Evolutionary conservation across 2,329 filamentous ascomycete genomes (phyloP).

Genomic region (Myriosclerotinia scirpicola): DNA sequence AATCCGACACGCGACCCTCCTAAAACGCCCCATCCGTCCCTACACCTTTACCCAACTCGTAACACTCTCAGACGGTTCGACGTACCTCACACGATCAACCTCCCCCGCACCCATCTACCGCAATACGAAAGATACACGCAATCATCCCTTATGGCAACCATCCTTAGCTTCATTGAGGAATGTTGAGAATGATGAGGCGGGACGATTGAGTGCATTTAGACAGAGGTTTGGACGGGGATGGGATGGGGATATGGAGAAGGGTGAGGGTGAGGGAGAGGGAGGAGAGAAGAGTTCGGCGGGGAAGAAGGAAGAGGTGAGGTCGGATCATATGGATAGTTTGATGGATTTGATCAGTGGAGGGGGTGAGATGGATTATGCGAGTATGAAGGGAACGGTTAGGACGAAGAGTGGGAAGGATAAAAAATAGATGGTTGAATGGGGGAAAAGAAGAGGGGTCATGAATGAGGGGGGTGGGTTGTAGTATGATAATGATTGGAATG

Average conservation of each 20-base stretch:
- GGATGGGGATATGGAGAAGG: conserved; percentile 69
- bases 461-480: conserved; percentile 38
- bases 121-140: conserved; percentile 78
- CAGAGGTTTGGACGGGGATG: conserved; percentile 80
- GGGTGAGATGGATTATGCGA: conserved; percentile 27
- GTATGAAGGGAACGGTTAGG: conserved; percentile 35
- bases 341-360: conserved; percentile 55
- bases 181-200: conserved; percentile 93
- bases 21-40: conserved; percentile 83
- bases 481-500: conserved; percentile 14
- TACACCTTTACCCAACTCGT: conserved; percentile 97
- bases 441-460: not conserved
- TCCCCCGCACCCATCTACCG: conserved; percentile 63
- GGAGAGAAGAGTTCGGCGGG: conserved; percentile 41
- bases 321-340: conserved; percentile 49
- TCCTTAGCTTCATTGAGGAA: conserved; percentile 76
- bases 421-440: conserved; percentile 39
- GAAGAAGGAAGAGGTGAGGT: conserved; percentile 33
- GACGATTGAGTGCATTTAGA: conserved; percentile 82
- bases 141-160: conserved; percentile 90
- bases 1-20: conserved; percentile 74
- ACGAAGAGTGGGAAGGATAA: conserved; percentile 35
- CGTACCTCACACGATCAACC: conserved; percentile 77
- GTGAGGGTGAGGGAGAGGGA: conserved; percentile 39
- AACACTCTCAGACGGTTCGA: conserved; percentile 85